These are phyloP conservation scores for Nakataea oryzae DNA, from an alignment of 2,329 filamentous ascomycete genomes.

Conservation along the genomic window DNA sequence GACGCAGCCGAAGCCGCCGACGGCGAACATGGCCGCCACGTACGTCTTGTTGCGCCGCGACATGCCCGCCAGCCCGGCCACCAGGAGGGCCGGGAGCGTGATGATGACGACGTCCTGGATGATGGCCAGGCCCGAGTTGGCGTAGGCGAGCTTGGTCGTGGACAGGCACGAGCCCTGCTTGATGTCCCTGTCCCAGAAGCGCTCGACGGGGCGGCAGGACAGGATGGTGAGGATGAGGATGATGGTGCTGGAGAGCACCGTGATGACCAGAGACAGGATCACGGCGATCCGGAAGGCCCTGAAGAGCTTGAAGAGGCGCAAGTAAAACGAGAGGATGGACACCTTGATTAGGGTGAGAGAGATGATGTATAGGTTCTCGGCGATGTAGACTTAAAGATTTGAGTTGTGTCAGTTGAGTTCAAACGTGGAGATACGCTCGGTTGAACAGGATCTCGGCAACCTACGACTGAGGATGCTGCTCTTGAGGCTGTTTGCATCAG, in stretches of 20 bases:
- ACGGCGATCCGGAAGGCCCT: slow-evolving; percentile 5
- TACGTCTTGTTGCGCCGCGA: not conserved
- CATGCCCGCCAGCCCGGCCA: not conserved
- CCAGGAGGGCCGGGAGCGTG: slow-evolving; percentile 6
- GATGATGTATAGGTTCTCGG: slow-evolving; percentile 8
- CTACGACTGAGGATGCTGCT: no score
- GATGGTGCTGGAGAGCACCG: slow-evolving; percentile 4
- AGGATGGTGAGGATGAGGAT: slow-evolving; percentile 8
- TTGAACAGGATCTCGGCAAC: not conserved
- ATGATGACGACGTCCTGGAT: slow-evolving; percentile 7
- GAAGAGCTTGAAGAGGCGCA: slow-evolving; percentile 7
- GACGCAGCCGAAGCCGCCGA: slow-evolving; percentile 6
- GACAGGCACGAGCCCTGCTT: slow-evolving; percentile 4
- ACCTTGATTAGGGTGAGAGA: slow-evolving; percentile 6
- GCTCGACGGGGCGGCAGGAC: slow-evolving; percentile 8
- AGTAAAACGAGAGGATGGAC: slow-evolving; percentile 8
- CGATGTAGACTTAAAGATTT: slow-evolving; percentile 5
- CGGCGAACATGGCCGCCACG: slow-evolving; percentile 7
- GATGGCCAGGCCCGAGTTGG: slow-evolving; percentile 7
- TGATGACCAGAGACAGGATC: slow-evolving; percentile 5
- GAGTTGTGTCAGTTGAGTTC: not conserved
- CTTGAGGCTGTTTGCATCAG: slow-evolving; percentile 2
- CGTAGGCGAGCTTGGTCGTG: slow-evolving; percentile 5
- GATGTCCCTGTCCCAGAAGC: slow-evolving; percentile 8
- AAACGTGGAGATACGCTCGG: no score